Percentiles rank a stretch among this genome's conserved stretches.
Evolutionary conservation across 1,284 basidiomycete genomes (phyloP).

Genomic region (Inonotus hispidus): DNA sequence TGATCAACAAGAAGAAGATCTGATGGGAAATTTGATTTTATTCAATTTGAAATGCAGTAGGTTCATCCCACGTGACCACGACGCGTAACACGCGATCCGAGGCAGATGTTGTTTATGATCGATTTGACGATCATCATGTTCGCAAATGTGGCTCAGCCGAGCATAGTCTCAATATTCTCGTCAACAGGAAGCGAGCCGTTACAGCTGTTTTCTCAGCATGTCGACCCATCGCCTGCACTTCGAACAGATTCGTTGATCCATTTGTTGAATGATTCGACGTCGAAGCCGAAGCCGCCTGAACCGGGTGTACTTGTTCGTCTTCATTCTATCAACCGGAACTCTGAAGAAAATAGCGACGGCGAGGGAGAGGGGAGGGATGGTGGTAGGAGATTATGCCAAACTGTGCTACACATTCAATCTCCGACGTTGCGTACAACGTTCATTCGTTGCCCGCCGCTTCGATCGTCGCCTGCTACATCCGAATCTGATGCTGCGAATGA

Average conservation of each 20-base stretch:
- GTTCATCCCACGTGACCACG: neutral
- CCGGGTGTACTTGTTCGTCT: slow-evolving; percentile 42
- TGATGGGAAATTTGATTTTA: too few species aligned
- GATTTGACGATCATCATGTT: slow-evolving; percentile 38
- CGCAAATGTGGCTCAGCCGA: slow-evolving; percentile 51
- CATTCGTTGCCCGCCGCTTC: slow-evolving; percentile 52
- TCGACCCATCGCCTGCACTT: slow-evolving; percentile 40
- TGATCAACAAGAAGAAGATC: neutral
- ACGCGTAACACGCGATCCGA: neutral
- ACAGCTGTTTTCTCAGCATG: slow-evolving; percentile 47
- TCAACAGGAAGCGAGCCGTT: slow-evolving; percentile 65
- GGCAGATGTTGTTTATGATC: neutral
- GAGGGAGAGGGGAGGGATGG: slow-evolving; percentile 21
- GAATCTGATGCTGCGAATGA: slow-evolving; percentile 21
- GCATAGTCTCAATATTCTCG: slow-evolving; percentile 71
- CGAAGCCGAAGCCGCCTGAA: slow-evolving; percentile 42
- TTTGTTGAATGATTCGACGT: slow-evolving; percentile 55
- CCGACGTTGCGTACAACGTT: slow-evolving; percentile 65
- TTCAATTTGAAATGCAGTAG: neutral
- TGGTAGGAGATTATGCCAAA: slow-evolving; percentile 51
- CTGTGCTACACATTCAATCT: slow-evolving; percentile 81
- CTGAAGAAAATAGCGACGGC: neutral
- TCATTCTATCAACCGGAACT: slow-evolving; percentile 22
- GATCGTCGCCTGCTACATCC: slow-evolving; percentile 5
- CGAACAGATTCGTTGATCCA: slow-evolving; percentile 63